Base-by-base conservation (phyloP, 345 rosid genomes). In the Euphorbia lathyris region DNA sequence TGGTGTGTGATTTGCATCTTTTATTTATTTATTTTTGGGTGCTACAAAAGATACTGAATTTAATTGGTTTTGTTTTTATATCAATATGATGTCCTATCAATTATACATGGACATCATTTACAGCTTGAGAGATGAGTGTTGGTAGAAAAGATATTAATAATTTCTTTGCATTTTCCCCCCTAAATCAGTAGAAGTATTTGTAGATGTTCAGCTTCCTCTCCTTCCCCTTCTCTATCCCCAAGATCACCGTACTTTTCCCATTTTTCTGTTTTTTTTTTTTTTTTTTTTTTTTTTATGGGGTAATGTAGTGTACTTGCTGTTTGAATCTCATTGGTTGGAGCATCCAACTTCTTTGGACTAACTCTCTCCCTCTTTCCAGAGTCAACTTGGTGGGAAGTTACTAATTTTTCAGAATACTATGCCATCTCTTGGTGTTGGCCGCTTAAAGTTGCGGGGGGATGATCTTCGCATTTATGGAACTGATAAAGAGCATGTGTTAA, bases 381-480 rank as follows among this genome's bases (percentile, higher is more conserved):
- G 84, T 72, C 96, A 86, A 81, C 97, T 95, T 74, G 99, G 99
- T 23, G 97, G 99, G 52, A 95, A 92, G 70, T 78, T 95, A 77
- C 85, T 95, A 66, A 88, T 95, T 71, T 92, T 92, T 77, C 98
- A 95, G 80, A 95, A 85, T 77, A 83, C 94, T 7, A 79, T 95
- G 77, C 99, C 99, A 17, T 95, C 99, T 70, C 88, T 95, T 72
- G 99, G 99, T 74, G 82, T 84, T 68, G 99, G 99, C 32, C 87
- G 96, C 66, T 83, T 95, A 79, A 95, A 86, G 86, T 82, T 95
- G 81, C 87, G 98, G 34, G 99, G 99, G 68, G 96, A 92, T 82
- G 99, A 96, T 87, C 86, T 83, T 77, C 94, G 96, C 68, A 80
- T 85, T 22, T 92, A 96, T 82, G 99, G 99, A 67, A 92, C 99